Base-by-base conservation (phyloP, 2,329 filamentous ascomycete genomes). In the Neopestalotiopsis rosae region DNA sequence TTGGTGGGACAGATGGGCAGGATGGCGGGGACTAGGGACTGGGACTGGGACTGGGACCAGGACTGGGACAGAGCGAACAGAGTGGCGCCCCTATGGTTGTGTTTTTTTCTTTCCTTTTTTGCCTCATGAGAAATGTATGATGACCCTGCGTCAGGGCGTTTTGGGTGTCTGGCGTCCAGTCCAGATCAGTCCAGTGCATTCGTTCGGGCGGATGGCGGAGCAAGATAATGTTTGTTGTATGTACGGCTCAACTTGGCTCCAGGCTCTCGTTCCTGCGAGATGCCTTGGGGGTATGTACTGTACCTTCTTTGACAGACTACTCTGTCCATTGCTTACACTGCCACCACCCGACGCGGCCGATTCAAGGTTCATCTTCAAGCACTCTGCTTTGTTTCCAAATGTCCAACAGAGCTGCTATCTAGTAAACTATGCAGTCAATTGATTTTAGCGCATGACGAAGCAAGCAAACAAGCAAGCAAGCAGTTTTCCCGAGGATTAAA, bases 1-100 rank as follows among this genome's bases (percentile, higher is more conserved):
- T 67, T 59, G 65, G 52, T 59, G 65, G 65, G 65, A 67, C 52
- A 65, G 64, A 17, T 20, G 59, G 34, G 40, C 30, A 57, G 57
- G 64, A 66, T 58, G 64, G 64, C 64, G 64, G 64, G 64, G 64
- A 20, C 45, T 20, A n/a, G 45, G 42, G 45, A 52, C 45, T 52
- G 17, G 45, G 24, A 28, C 24, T 28, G 24, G 24, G 24, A 28
- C 24, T 4, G 3, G 24, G 24, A 28, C 24, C 13, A 14, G 14
- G 42, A 49, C 42, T n/a, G 14, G 45, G 45, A 52, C 45, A 52
- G 45, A 52, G 45, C 45, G 45, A 52, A 20, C 45, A 20, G n/a
- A 52, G 64, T 56, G 52, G 64, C 34, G 5, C 64, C 14, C 52
- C 52, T 66, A 24, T 30, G 64, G 17, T 20, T 58, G n/a, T 40